A percentile compares a stretch with the other conserved stretches of the same genome.
phyloP scores from a whole-genome alignment of 129 eudicot genomes.

The Rutidosis leptorrhynchoides region DNA sequence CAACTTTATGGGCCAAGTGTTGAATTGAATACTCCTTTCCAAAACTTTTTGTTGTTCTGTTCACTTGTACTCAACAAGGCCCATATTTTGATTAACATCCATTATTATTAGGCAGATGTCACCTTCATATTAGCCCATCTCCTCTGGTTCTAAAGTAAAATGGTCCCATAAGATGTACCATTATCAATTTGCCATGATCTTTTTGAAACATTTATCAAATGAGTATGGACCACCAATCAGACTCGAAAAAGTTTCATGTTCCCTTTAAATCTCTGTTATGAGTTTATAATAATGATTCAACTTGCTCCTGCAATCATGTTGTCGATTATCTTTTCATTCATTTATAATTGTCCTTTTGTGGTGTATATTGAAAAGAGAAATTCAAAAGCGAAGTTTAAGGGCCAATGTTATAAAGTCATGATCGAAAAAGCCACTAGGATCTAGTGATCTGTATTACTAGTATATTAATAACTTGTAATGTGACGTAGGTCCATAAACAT shows the following conservation, averaged over 20 bases:
- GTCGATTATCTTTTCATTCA: slow-evolving; percentile 10
- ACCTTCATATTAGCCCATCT: slow-evolving; percentile 8
- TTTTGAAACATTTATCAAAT: slow-evolving; percentile 45
- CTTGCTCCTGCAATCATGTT: slow-evolving; percentile 23
- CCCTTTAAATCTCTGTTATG: slow-evolving; percentile 30
- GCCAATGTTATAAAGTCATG: neutral
- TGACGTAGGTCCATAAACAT: neutral
- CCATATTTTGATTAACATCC: slow-evolving; percentile 30
- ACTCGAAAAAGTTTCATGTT: slow-evolving; percentile 35
- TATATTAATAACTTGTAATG: neutral
- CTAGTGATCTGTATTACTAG: neutral
- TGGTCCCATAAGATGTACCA: slow-evolving; percentile 49
- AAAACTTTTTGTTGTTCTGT: slow-evolving; percentile 6
- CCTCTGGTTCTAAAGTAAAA: slow-evolving; percentile 12
- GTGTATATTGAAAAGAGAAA: neutral
- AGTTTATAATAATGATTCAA: slow-evolving; percentile 27
- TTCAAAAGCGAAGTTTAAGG: neutral
- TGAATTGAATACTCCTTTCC: neutral
- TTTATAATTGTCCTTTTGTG: slow-evolving; percentile 5
- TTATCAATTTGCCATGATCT: slow-evolving; percentile 37
- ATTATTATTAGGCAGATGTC: slow-evolving; percentile 26
- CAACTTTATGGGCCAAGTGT: slow-evolving; percentile 8
- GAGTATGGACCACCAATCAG: slow-evolving; percentile 39
- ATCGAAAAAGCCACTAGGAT: neutral
- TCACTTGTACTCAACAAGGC: slow-evolving; percentile 14